Percentiles rank a stretch among this genome's conserved stretches.
These are phyloP conservation scores for Fraxinus sp. DNA, from an alignment of 305 asterid species.

Conservation along the genomic window DNA sequence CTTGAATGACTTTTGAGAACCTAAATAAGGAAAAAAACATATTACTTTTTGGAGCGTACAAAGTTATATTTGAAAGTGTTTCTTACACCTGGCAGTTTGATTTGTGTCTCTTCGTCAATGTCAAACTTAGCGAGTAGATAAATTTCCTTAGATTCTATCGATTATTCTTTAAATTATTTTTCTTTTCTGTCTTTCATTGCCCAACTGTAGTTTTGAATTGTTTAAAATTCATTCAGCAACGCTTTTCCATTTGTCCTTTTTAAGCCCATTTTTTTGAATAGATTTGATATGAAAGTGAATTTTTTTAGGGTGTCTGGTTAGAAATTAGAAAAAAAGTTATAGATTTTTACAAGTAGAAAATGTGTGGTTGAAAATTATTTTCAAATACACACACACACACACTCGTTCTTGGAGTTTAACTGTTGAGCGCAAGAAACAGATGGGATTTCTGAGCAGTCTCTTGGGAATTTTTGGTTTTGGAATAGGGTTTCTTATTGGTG, in stretches of 20 bases:
- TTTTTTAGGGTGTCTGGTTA: background rate
- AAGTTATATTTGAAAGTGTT: background rate
- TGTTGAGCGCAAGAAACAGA: slow-evolving; percentile 16
- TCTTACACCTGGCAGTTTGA: slow-evolving; percentile 32
- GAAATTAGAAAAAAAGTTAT: background rate
- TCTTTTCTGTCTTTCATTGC: slow-evolving; percentile 6
- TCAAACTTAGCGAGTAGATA: slow-evolving; percentile 20
- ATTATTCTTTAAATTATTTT: background rate
- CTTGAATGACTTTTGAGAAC: background rate
- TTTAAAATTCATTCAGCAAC: background rate
- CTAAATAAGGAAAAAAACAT: too few species aligned
- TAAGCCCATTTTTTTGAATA: background rate
- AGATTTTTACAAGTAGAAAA: background rate
- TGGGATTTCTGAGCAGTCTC: slow-evolving; percentile 71
- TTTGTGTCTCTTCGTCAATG: slow-evolving; percentile 24
- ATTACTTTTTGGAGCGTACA: slow-evolving; percentile 1
- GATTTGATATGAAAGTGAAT: background rate
- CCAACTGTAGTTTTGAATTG: slow-evolving; percentile 4
- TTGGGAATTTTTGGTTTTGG: slow-evolving; percentile 70
- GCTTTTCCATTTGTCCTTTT: background rate
- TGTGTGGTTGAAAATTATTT: background rate
- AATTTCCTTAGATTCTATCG: slow-evolving; percentile 24
- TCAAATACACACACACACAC: background rate
- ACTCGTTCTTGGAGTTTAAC: slow-evolving; percentile 9
- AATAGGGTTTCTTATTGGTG: slow-evolving; percentile 62